Conservation (phyloP, 345 rosid genomes). For the Citrus maxima region DNA sequence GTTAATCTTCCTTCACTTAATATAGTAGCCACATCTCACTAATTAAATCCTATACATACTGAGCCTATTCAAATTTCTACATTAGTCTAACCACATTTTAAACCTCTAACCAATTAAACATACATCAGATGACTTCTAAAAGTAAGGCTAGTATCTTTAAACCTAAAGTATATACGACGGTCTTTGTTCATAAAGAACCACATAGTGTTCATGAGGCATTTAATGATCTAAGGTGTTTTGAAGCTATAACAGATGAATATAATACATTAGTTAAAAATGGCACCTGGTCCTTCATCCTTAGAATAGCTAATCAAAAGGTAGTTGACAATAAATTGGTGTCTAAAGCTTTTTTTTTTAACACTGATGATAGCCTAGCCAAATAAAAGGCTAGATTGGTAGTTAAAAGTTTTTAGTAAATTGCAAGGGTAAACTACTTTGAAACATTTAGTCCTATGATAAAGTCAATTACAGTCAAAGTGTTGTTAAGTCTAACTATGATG, state of each 20-base stretch:
- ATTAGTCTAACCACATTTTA: no score
- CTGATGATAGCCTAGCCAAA: background rate
- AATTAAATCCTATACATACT: no score
- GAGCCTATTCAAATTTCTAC: no score
- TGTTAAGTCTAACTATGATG: background rate
- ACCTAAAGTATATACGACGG: background rate
- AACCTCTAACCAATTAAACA: no score
- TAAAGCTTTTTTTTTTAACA: no score
- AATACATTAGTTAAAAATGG: background rate
- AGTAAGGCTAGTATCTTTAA: no score
- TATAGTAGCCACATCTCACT: no score
- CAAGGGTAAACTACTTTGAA: background rate
- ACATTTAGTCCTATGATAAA: background rate
- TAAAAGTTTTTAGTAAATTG: background rate
- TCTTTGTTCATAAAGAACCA: background rate
- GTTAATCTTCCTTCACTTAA: no score
- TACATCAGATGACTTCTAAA: background rate
- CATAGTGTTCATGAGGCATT: background rate
- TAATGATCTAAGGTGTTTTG: background rate
- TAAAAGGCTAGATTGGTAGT: background rate
- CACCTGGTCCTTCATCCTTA: background rate
- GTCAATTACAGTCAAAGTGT: background rate
- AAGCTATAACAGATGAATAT: background rate
- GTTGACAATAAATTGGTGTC: background rate
- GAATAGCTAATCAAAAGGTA: background rate